Evolutionary conservation across 176 grass and related monocot genomes (phyloP).

Genomic region (Lolium perenne): DNA sequence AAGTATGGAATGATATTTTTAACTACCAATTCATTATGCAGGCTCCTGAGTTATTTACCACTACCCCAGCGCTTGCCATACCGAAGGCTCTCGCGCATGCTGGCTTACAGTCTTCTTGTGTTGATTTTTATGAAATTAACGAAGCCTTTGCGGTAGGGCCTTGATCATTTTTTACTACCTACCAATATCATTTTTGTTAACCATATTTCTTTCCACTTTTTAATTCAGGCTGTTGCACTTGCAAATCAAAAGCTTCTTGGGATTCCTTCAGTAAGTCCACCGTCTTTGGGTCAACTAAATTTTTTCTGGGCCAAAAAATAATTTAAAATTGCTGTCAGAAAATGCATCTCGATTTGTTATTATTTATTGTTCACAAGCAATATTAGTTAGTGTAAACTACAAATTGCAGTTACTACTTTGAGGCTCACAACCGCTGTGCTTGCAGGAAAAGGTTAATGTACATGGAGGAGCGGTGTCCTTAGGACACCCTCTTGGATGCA

Average conservation of each 20-base stretch:
- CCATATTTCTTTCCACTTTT: constrained; percentile 23
- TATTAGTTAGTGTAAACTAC: background rate
- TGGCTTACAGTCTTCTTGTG: constrained; percentile 68
- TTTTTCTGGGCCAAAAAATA: background rate
- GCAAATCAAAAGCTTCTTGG: constrained; percentile 97
- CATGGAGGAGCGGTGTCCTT: constrained; percentile 91
- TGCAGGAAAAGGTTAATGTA: constrained; percentile 85
- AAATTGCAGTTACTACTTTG: background rate
- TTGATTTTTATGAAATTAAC: constrained; percentile 98
- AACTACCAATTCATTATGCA: constrained; percentile 28
- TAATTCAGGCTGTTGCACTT: constrained; percentile 81
- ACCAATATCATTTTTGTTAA: background rate
- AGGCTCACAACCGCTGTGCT: background rate
- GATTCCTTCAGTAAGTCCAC: constrained; percentile 72
- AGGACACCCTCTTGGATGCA: constrained; percentile 94
- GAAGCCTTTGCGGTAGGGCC: constrained; percentile 85
- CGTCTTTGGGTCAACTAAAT: background rate
- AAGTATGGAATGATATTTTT: background rate
- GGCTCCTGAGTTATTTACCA: constrained; percentile 94
- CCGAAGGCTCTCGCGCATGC: constrained; percentile 83
- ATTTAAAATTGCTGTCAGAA: background rate
- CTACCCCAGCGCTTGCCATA: constrained; percentile 85
- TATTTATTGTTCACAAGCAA: background rate
- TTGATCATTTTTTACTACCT: background rate
- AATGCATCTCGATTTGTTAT: background rate